These are phyloP conservation scores for Camellia granthamiana DNA, from an alignment of 148 eudicot species.

Conservation along the genomic window DNA sequence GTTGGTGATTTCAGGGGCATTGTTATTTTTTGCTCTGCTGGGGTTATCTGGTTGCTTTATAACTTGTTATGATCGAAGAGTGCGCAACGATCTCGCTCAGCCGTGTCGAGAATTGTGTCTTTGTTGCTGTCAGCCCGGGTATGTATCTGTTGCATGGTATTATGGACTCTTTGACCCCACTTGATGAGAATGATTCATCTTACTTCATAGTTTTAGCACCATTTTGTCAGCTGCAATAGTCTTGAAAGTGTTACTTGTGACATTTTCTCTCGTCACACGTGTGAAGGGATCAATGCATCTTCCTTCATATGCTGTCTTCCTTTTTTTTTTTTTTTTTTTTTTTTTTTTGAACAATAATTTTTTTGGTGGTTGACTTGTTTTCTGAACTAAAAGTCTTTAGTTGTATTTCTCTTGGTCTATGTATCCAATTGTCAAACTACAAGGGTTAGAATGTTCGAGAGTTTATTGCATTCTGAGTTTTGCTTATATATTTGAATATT, in stretches of 20 bases:
- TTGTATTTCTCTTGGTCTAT: background rate
- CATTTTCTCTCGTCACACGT: background rate
- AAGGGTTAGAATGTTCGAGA: background rate
- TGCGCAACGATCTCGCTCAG: conserved; percentile 86
- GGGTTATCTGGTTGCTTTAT: conserved; percentile 91
- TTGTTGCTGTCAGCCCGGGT: conserved; percentile 98
- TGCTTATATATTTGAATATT: background rate
- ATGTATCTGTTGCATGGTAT: conserved; percentile 22
- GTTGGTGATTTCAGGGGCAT: conserved; percentile 61
- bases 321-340: background rate
- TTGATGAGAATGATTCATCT: background rate
- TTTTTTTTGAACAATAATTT: too few species aligned
- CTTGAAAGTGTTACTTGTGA: background rate
- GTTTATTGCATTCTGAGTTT: background rate
- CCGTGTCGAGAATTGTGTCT: conserved; percentile 95
- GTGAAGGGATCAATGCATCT: background rate
- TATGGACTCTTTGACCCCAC: background rate
- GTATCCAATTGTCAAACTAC: background rate
- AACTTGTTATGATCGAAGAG: conserved; percentile 92
- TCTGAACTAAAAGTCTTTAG: conserved; percentile 1
- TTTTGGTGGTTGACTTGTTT: background rate
- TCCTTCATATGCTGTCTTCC: background rate
- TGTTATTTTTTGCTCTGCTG: conserved; percentile 80
- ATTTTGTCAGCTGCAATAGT: background rate
- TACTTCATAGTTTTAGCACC: background rate